phyloP scores from a whole-genome alignment of 257 asterid genomes.

The Penstemon barbatus region DNA sequence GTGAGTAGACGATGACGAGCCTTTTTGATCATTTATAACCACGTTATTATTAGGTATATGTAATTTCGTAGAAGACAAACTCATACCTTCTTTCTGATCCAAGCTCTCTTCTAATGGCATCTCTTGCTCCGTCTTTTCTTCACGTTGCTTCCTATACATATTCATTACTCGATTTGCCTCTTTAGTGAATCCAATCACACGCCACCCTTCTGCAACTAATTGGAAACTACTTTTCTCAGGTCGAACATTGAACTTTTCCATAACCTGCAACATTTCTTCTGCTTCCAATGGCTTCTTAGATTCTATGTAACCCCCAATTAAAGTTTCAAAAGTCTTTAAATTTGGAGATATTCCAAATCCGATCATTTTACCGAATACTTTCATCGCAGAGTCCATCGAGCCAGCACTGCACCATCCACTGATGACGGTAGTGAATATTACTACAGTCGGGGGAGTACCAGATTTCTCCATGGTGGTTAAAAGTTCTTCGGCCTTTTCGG shows the following conservation, averaged over 20 bases:
- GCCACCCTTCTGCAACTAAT: slow-evolving; percentile 56
- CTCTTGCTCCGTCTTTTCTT: slow-evolving; percentile 24
- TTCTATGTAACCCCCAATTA: slow-evolving; percentile 59
- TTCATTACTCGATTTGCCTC: slow-evolving; percentile 42
- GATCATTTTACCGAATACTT: slow-evolving; percentile 52
- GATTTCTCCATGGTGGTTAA: slow-evolving; percentile 44
- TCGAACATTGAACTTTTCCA: slow-evolving; percentile 44
- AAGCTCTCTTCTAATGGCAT: slow-evolving; percentile 41
- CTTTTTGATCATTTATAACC: slow-evolving; percentile 48
- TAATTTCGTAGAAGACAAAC: slow-evolving; percentile 37
- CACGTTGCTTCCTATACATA: slow-evolving; percentile 23
- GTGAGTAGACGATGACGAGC: not conserved
- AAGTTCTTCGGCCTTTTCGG: slow-evolving; percentile 71
- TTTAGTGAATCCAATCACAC: slow-evolving; percentile 38
- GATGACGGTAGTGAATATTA: slow-evolving; percentile 63
- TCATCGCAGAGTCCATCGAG: slow-evolving; percentile 50
- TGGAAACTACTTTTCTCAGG: slow-evolving; percentile 51
- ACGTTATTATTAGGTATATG: slow-evolving; percentile 48
- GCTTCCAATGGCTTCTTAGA: slow-evolving; percentile 65
- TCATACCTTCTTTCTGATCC: slow-evolving; percentile 42
- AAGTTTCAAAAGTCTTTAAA: slow-evolving; percentile 61
- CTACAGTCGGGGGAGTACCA: slow-evolving; percentile 50
- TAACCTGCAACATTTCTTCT: slow-evolving; percentile 45
- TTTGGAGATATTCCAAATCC: slow-evolving; percentile 54
- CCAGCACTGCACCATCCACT: slow-evolving; percentile 65